phyloP scores from a whole-genome alignment of 768 basidiomycete species.

The Auriscalpium microsporum region DNA sequence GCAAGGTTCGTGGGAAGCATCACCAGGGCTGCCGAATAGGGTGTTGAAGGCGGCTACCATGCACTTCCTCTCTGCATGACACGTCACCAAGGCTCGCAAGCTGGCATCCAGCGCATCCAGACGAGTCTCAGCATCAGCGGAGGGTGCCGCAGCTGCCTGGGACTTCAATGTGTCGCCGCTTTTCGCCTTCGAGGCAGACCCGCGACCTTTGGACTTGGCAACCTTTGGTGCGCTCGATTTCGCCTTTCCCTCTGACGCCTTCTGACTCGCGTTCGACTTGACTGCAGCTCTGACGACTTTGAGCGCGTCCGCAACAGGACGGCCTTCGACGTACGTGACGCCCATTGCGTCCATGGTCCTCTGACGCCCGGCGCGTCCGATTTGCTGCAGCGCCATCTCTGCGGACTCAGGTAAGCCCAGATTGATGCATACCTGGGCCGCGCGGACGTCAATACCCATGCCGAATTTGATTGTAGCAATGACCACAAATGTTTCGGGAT shows the following conservation, averaged over 20 bases:
- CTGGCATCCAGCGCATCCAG: no score
- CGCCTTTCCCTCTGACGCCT: background rate
- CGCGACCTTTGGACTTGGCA: background rate
- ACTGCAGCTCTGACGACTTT: background rate
- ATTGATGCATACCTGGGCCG: background rate
- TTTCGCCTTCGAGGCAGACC: background rate
- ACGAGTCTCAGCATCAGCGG: no score
- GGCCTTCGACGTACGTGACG: background rate
- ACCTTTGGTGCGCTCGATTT: background rate
- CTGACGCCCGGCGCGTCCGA: slow-evolving; percentile 1
- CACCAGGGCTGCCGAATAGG: background rate
- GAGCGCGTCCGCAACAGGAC: no score
- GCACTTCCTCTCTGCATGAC: background rate
- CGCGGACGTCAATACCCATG: slow-evolving; percentile 2
- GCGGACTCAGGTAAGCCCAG: slow-evolving; percentile 1
- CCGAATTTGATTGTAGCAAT: slow-evolving; percentile 6
- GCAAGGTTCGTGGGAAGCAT: background rate
- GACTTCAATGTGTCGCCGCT: no score
- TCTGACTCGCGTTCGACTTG: background rate
- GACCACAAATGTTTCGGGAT: background rate
- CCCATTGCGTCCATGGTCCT: background rate
- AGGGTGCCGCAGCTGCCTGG: no score
- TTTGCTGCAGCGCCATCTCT: background rate
- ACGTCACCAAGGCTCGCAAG: background rate
- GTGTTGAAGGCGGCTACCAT: slow-evolving; percentile 2